Base-by-base conservation (phyloP, 176 grass and related monocot genomes). In the Phoenix roebelenii region DNA sequence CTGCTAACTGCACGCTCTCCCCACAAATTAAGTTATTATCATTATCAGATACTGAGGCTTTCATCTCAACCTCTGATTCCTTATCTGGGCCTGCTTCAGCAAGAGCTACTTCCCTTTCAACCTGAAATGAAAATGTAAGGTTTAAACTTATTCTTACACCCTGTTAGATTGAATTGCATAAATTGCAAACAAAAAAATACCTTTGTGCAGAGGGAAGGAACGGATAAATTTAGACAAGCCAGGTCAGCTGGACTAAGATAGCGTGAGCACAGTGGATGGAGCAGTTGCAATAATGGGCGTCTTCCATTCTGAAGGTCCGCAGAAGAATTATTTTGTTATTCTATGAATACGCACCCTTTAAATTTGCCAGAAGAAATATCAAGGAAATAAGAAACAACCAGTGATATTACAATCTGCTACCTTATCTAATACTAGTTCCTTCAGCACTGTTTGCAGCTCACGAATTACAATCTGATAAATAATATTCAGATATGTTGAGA, bases 371-470 rank as follows among this genome's bases (percentile, higher is more conserved):
- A 80, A 50, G 58, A 83, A 63, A 48, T 26, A 5, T 57, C 53
- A 39, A 55, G 30, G 39, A 18, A 49, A 76, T 19, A 35, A 63
- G 57, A 29, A 19, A 77, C 26, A 73, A 70, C 16, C 19, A 66
- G 16, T 2, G 15, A 18, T 68, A 14, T 1, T 67, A 20, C 20
- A 20, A 20, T 20, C 20, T 20, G 20, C 20, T 77, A 91, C 87
- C 87, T 97, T 97, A 67, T 91, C 81, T 60, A 88, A 74, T 61
- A 91, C 64, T 23, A 97, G 68, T 61, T 97, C 62, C n/a, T 88
- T 76, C 55, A 91, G 52, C 35, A 79, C 64, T 17, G 84, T 88
- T 67, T 55, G 22, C 19, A 88, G 69, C 63, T 97, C 92, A 59
- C 72, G 69, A 65, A 91, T 78, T 63, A 97, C 65, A 66, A 78